These are phyloP conservation scores for Hygrophoropsis aurantiaca DNA, from an alignment of 768 basidiomycete species.

Conservation along the genomic window DNA sequence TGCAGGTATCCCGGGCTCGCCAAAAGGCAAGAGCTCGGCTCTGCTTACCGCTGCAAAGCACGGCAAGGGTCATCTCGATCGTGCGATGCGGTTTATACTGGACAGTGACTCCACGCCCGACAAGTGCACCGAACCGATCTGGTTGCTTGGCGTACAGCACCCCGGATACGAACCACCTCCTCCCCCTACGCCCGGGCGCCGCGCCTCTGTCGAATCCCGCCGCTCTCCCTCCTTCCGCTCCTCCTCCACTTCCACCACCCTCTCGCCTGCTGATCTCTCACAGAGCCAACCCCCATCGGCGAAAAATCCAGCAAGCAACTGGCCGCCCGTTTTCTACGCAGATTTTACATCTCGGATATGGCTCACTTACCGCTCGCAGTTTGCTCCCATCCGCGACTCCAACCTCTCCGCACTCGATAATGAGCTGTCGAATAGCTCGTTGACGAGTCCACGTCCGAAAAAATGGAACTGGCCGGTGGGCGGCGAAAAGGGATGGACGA, in stretches of 20 bases:
- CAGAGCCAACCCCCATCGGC: slow-evolving; percentile 35
- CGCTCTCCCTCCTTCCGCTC: slow-evolving; percentile 45
- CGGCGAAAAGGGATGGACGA: slow-evolving; percentile 79
- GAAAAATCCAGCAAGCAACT: slow-evolving; percentile 41
- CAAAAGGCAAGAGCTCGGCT: slow-evolving; percentile 47
- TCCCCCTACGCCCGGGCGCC: slow-evolving; percentile 27
- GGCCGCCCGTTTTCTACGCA: slow-evolving; percentile 82
- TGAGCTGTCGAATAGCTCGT: slow-evolving; percentile 33
- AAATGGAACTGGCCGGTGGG: slow-evolving; percentile 64
- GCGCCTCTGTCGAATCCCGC: slow-evolving; percentile 41
- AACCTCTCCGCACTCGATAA: slow-evolving; percentile 43
- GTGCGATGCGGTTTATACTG: slow-evolving; percentile 85
- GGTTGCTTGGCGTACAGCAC: slow-evolving; percentile 85
- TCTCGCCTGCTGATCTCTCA: slow-evolving; percentile 20
- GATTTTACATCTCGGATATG: slow-evolving; percentile 90
- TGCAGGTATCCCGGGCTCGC: slow-evolving; percentile 23
- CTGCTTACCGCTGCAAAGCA: slow-evolving; percentile 70
- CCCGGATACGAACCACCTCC: slow-evolving; percentile 62
- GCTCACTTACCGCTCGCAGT: slow-evolving; percentile 91
- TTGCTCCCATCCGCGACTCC: slow-evolving; percentile 74
- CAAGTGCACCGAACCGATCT: slow-evolving; percentile 79
- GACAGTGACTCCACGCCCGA: slow-evolving; percentile 89
- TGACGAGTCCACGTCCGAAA: slow-evolving; percentile 45
- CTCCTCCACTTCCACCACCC: slow-evolving; percentile 39
- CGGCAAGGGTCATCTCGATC: slow-evolving; percentile 76